Evolutionary conservation across 331 rosid species (phyloP), one percentile per base, ranked within the genome.

Genomic region (Malus hybrid): DNA sequence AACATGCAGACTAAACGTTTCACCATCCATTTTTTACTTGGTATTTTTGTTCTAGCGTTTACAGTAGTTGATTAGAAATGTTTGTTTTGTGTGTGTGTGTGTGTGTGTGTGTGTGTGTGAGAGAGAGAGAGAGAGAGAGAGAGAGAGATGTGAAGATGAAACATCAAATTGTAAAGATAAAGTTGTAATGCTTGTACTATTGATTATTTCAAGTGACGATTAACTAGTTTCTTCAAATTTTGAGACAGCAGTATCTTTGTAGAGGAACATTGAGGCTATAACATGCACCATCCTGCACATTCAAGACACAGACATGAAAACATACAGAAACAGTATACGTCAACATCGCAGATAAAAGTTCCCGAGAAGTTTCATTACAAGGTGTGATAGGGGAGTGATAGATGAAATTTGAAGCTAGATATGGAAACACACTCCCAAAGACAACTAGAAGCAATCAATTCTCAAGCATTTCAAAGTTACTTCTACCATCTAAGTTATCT

Each of bases 1-100:
- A 90, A 7, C 81, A 75, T 12, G 79, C 85, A 78, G 91, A 90
- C 55, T 85, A 74, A 72, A 83, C 55, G 73, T 71, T 32, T 56
- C 54, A 59, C 61, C 67, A 22, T 64, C 62, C 68, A 61, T 65
- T 66, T 60, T 66, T 72, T 84, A 64, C 67, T 67, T 42, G 39
- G 10, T 67, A 7, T 79, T 75, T 71, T 71, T 70, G 31, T 67
- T 68, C 63, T 24, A 24, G 34, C 14, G 46, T 33, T 54, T 10
- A 10, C 70, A 69, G 54, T 32, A 57, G 62, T 36, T 24, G 8
- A 36, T 50, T 59, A 54, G 27, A 64, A 61, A 24, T 33, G 29
- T 73, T 34, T 57, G 1, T 6, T 27, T 7, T 9, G 44, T 39
- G 11, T 9, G 19, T 56, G 63, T 55, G 8, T 4, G n/a, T 60